phyloP scores from a whole-genome alignment of 176 grass and related monocot genomes.

The Tuctoria greenei region DNA sequence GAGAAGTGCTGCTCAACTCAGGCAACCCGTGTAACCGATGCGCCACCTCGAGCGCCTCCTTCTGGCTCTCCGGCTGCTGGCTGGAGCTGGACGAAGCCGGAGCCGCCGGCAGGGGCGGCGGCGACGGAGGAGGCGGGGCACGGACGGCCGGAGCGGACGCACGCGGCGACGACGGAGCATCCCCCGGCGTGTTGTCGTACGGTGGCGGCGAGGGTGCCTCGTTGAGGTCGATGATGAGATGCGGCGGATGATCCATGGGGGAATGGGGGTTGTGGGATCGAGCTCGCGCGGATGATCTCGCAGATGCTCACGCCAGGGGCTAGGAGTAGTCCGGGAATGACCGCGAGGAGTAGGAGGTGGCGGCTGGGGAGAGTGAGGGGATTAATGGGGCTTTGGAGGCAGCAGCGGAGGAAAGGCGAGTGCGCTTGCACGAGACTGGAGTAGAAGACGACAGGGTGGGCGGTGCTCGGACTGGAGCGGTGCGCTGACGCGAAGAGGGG shows the following conservation, averaged over 20 bases:
- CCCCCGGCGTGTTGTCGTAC: constrained; percentile 12
- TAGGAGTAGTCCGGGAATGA: constrained; percentile 21
- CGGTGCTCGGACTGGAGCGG: no score
- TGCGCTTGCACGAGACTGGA: constrained; percentile 39
- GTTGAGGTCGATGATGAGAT: constrained; percentile 91
- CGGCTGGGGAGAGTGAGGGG: constrained; percentile 1
- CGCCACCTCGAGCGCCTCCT: constrained; percentile 47
- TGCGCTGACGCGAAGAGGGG: no score
- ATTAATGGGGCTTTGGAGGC: background rate
- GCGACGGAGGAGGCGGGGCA: background rate
- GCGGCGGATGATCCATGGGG: constrained; percentile 56
- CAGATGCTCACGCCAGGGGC: background rate
- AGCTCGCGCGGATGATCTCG: no score
- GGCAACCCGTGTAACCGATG: background rate
- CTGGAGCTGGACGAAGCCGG: background rate
- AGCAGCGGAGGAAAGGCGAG: background rate
- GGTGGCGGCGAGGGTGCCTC: constrained; percentile 58
- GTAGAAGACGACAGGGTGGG: no score
- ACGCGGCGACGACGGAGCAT: constrained; percentile 24
- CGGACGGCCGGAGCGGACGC: background rate
- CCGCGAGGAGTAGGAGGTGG: background rate
- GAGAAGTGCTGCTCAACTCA: background rate
- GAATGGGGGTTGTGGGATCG: no score
- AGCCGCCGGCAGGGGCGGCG: no score
- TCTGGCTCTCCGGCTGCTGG: constrained; percentile 31